Evolutionary conservation across 2,329 filamentous ascomycete species (phyloP).

Genomic region (Aspergillus hortae): DNA sequence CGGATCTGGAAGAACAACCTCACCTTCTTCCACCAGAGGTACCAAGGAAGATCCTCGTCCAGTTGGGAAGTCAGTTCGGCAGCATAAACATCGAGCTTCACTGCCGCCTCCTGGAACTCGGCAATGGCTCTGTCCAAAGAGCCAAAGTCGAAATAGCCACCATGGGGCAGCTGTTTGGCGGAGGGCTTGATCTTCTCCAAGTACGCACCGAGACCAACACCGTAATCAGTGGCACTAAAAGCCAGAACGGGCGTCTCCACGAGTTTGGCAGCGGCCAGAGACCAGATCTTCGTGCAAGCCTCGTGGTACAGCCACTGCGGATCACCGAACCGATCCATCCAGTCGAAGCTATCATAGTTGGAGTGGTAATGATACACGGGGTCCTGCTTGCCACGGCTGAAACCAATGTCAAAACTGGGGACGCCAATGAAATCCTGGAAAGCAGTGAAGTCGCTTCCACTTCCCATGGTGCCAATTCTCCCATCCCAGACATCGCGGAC

Average conservation of each 20-base stretch:
- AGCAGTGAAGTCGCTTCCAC: slow-evolving; percentile 70
- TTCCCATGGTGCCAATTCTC: slow-evolving; percentile 63
- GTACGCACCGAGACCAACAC: slow-evolving; percentile 50
- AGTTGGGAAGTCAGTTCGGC: slow-evolving; percentile 47
- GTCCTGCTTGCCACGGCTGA: slow-evolving; percentile 43
- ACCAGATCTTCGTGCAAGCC: slow-evolving; percentile 64
- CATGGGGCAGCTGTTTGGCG: slow-evolving; percentile 22
- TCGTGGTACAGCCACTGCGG: slow-evolving; percentile 57
- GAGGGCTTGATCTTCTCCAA: slow-evolving; percentile 31
- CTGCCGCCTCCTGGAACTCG: slow-evolving; percentile 47
- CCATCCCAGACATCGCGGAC: slow-evolving; percentile 66
- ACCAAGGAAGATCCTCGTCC: slow-evolving; percentile 66
- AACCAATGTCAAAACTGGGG: slow-evolving; percentile 62
- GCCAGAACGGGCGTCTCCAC: slow-evolving; percentile 60
- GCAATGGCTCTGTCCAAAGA: slow-evolving; percentile 49
- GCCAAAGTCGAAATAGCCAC: slow-evolving; percentile 38
- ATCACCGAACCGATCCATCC: slow-evolving; percentile 80
- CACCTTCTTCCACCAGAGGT: slow-evolving; percentile 67
- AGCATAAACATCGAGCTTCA: slow-evolving; percentile 51
- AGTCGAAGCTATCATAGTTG: slow-evolving; percentile 80
- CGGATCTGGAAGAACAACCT: slow-evolving; percentile 62
- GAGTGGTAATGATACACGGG: slow-evolving; percentile 71
- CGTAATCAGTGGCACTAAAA: slow-evolving; percentile 64
- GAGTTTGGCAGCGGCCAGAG: slow-evolving; percentile 59
- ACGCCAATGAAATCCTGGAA: slow-evolving; percentile 71